Evolutionary conservation across 129 eudicot genomes (phyloP).

Genomic region (Pittosporum tobira): DNA sequence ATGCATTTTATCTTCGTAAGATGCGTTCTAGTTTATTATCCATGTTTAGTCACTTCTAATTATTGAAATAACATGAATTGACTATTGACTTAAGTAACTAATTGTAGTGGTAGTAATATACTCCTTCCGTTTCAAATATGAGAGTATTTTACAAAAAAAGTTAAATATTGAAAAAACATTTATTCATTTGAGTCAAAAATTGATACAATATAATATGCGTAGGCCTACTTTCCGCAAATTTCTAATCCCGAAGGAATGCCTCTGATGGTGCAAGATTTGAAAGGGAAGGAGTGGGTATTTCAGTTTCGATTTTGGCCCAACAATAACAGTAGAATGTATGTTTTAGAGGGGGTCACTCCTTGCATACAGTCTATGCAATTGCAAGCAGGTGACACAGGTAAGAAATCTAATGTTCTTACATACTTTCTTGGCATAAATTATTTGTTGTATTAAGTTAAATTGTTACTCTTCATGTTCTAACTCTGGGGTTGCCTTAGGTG

Average conservation of each 20-base stretch:
- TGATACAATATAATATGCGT: too few species aligned
- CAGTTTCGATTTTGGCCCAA: slow-evolving; percentile 91
- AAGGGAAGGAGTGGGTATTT: slow-evolving; percentile 85
- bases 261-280: slow-evolving; percentile 68
- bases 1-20: not conserved
- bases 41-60: too few species aligned
- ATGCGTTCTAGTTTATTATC: too few species aligned
- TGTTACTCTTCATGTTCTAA: not conserved
- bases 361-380: slow-evolving; percentile 88
- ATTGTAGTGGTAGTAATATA: too few species aligned
- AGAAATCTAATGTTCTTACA: slow-evolving; percentile 2
- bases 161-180: too few species aligned
- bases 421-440: not conserved
- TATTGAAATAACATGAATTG: too few species aligned
- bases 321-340: slow-evolving; percentile 88
- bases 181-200: too few species aligned
- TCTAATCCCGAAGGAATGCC: slow-evolving; percentile 78
- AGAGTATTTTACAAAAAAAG: too few species aligned
- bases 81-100: too few species aligned
- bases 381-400: slow-evolving; percentile 94
- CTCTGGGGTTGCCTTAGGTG: slow-evolving; percentile 1
- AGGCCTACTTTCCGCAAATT: slow-evolving; percentile 86
- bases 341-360: slow-evolving; percentile 90
- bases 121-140: too few species aligned
- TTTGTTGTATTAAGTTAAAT: not conserved